phyloP scores from a whole-genome alignment of 2,329 filamentous ascomycete species.

The Talaromyces sp. region DNA sequence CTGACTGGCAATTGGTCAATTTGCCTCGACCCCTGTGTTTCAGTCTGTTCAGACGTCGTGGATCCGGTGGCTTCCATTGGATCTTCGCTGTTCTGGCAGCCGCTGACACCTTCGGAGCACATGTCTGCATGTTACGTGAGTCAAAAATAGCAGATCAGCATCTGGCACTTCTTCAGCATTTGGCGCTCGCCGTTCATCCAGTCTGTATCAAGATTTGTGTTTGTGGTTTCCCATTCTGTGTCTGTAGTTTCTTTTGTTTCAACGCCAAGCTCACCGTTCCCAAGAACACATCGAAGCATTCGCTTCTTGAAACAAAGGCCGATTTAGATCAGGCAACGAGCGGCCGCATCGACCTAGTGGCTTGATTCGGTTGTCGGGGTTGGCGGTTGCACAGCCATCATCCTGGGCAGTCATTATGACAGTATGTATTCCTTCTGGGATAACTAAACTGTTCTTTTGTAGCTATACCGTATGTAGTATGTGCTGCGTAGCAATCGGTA shows the following conservation, averaged over 20 bases:
- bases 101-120: neutral
- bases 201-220: neutral
- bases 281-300: neutral
- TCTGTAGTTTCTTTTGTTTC: neutral
- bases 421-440: neutral
- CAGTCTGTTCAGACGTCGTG: constrained; percentile 1
- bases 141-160: neutral
- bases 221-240: neutral
- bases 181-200: neutral
- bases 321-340: neutral
- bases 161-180: neutral
- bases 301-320: neutral
- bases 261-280: neutral
- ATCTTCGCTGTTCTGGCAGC: neutral
- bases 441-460: neutral
- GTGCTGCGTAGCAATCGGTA: neutral
- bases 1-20: neutral
- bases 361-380: neutral
- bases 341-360: too few relatives aligned
- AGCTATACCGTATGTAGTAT: neutral
- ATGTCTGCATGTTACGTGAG: neutral
- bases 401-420: neutral
- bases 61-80: neutral
- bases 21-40: constrained; percentile 1
- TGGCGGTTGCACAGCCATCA: neutral